Evolutionary conservation across 257 asterid genomes (phyloP).

Genomic region (Cordia subcordata): DNA sequence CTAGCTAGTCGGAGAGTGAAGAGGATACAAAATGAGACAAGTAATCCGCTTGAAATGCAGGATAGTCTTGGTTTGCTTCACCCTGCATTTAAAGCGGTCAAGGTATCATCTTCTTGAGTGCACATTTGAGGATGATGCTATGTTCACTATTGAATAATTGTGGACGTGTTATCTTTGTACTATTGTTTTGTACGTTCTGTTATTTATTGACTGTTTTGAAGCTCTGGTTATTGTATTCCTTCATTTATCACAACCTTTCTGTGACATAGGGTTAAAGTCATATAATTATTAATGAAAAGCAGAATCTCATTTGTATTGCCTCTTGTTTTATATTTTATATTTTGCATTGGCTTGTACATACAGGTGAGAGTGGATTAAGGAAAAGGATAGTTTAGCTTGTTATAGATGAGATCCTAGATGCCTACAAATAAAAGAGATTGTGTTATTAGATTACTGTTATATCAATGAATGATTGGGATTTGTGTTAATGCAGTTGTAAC

Average conservation of each 20-base stretch:
- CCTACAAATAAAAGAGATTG: background rate
- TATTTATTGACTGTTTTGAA: slow-evolving; percentile 22
- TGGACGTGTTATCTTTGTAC: slow-evolving; percentile 20
- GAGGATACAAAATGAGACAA: slow-evolving; percentile 62
- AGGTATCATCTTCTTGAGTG: slow-evolving; percentile 32
- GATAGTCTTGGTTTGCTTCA: slow-evolving; percentile 75
- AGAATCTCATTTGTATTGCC: slow-evolving; percentile 9
- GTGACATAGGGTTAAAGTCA: slow-evolving; percentile 25
- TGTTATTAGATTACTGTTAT: too few relatives aligned
- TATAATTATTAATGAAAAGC: slow-evolving; percentile 16
- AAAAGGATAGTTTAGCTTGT: too few relatives aligned
- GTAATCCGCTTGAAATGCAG: slow-evolving; percentile 62
- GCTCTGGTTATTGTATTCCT: slow-evolving; percentile 30
- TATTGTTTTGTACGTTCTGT: slow-evolving; percentile 23
- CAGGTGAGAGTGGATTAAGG: too few relatives aligned
- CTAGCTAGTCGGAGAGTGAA: slow-evolving; percentile 57
- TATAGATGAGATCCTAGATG: too few relatives aligned
- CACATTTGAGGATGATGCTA: slow-evolving; percentile 8
- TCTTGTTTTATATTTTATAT: slow-evolving; percentile 9
- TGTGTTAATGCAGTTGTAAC: too few relatives aligned
- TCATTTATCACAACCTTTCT: slow-evolving; percentile 28
- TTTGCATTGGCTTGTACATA: background rate
- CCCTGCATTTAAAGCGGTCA: slow-evolving; percentile 59
- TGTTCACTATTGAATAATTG: slow-evolving; percentile 1
- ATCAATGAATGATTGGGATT: too few relatives aligned